Evolutionary conservation across 1,284 basidiomycete species (phyloP).

Genomic region (Phylloporus sp.): DNA sequence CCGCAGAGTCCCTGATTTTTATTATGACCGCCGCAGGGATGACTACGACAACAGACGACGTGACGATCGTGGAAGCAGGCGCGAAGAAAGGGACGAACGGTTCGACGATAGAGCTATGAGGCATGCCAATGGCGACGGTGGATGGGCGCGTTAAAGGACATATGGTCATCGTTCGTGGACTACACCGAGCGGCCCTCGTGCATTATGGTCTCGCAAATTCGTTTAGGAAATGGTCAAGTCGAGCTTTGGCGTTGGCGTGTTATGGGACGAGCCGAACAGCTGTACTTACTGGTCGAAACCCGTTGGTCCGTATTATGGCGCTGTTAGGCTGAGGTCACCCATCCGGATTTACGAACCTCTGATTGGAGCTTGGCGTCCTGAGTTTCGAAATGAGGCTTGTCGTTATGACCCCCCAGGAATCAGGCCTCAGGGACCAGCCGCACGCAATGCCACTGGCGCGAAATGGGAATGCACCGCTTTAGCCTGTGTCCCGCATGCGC

Average conservation of each 20-base stretch:
- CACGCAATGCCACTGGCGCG: slow-evolving; percentile 10
- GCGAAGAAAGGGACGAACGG: slow-evolving; percentile 79
- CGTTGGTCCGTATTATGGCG: slow-evolving; percentile 40
- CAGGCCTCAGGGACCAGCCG: slow-evolving; percentile 18
- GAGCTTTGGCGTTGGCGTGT: slow-evolving; percentile 43
- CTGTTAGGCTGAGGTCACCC: slow-evolving; percentile 37
- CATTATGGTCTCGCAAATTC: slow-evolving; percentile 47
- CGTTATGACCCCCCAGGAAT: too few species aligned
- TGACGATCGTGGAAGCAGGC: slow-evolving; percentile 64
- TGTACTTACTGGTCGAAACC: slow-evolving; percentile 46
- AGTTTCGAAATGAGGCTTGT: slow-evolving; percentile 25
- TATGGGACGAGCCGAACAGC: slow-evolving; percentile 42
- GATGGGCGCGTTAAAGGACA: slow-evolving; percentile 62
- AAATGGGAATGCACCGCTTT: slow-evolving; percentile 5
- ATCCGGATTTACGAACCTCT: slow-evolving; percentile 33
- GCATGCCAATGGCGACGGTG: slow-evolving; percentile 73
- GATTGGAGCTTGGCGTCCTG: slow-evolving; percentile 22
- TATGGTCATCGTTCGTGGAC: slow-evolving; percentile 45
- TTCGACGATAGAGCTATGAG: slow-evolving; percentile 72
- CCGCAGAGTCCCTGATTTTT: slow-evolving; percentile 73
- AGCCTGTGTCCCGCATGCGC: slow-evolving; percentile 3
- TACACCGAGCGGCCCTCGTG: slow-evolving; percentile 47
- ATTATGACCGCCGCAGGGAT: slow-evolving; percentile 82
- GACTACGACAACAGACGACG: slow-evolving; percentile 60
- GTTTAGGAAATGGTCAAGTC: slow-evolving; percentile 44